Conservation (phyloP, 306 rosid species). For the Rosa lucieae region DNA sequence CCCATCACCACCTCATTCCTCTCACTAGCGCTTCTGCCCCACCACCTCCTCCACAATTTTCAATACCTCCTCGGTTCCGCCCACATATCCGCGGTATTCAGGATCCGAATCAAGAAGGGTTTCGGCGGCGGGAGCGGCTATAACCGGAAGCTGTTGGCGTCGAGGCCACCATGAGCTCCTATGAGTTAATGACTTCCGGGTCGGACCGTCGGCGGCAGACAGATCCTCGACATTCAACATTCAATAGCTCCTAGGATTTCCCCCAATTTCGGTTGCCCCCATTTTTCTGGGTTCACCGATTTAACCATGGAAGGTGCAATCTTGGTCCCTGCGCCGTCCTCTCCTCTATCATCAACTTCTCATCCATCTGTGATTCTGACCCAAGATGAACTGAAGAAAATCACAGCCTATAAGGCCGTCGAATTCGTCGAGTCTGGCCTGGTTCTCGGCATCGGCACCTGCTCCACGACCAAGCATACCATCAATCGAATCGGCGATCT, state of each 20-base stretch:
- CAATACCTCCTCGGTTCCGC: too few species aligned
- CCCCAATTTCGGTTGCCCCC: conserved; percentile 31
- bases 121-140: too few species aligned
- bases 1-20: too few species aligned
- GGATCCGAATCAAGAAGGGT: too few species aligned
- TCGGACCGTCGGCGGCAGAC: too few species aligned
- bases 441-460: conserved; percentile 86
- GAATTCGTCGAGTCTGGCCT: conserved; percentile 81
- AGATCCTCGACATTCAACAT: too few species aligned
- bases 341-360: conserved; percentile 31
- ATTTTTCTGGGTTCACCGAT: conserved; percentile 47
- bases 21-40: too few species aligned
- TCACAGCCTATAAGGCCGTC: conserved; percentile 88
- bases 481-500: conserved; percentile 80
- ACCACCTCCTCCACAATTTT: too few species aligned
- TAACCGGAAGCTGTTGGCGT: too few species aligned
- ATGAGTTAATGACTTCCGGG: too few species aligned
- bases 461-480: conserved; percentile 83
- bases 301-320: conserved; percentile 66
- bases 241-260: background rate
- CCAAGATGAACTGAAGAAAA: conserved; percentile 83
- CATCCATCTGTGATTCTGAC: conserved; percentile 45
- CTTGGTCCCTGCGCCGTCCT: conserved; percentile 37
- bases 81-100: too few species aligned
- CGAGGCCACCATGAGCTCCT: too few species aligned